Base-by-base conservation (phyloP, 1,139 yeast genomes). In the Suhomyces ambrosiae region DNA sequence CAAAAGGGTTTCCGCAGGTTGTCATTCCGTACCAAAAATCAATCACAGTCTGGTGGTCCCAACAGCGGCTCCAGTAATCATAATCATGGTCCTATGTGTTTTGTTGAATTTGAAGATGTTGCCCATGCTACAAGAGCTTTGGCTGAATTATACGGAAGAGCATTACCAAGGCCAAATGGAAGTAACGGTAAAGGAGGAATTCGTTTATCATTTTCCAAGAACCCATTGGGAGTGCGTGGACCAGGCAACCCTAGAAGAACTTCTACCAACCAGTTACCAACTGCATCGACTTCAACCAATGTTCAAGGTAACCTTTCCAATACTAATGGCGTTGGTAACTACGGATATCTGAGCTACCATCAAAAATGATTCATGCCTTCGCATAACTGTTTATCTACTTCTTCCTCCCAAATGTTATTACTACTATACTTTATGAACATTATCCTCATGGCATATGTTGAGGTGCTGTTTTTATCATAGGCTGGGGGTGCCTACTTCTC, bases 31-130 rank as follows among this genome's bases (percentile, higher is more conserved):
- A 84, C 87, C 16, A 85, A 85, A 56, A 68, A 68, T 41, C 78
- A 68, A 47, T 71, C 79, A 29, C 62, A 62, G 27, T 62, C 48
- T 26, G 55, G 62, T 3, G 62, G 64, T 36, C 63, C 54, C 19
- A 43, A 34, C 16, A 30, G 43, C 21, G 41, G 41, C 2, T 47
- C 58, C 2, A 58, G 58, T 34, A 52, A 54, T 14, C 83, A 79
- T 48, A 72, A 73, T 47, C 94, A 85, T 63, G 98, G 98, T 2
- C 98, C 98, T 37, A 92, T 92, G 97, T 92, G 98, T 63, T 92
- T 92, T 74, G 98, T 92, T 40, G 98, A 92, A 66, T 92, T 92
- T 69, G 97, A 92, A 52, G 97, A 90, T 60, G 96, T 92, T 34
- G 83, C 86, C 2, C 87, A 79, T 61, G 98, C 98, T 3, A 89